These are phyloP conservation scores for Pythium myriotylum DNA, from an alignment of 352 stramenopile genomes.

Conservation along the genomic window DNA sequence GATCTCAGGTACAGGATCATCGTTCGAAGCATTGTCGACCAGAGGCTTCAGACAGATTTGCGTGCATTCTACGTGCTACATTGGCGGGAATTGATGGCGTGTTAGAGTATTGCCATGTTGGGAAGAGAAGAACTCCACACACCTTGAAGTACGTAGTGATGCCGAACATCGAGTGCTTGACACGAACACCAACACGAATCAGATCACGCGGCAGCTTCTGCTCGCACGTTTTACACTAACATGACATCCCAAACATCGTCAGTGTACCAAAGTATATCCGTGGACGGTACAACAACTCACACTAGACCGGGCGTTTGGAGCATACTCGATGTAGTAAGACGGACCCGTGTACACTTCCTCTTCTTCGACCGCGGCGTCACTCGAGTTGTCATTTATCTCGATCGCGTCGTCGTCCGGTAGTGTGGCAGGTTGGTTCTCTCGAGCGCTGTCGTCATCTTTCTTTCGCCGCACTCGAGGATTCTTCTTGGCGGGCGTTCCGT, in stretches of 20 bases:
- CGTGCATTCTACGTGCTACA: conserved; percentile 47
- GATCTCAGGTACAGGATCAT: background rate
- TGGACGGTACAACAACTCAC: too few species aligned
- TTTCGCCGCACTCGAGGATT: conserved; percentile 3
- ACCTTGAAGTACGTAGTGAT: conserved; percentile 85
- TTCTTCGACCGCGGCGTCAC: conserved; percentile 37
- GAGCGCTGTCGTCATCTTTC: conserved; percentile 29
- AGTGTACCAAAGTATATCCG: too few species aligned
- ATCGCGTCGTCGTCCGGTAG: conserved; percentile 4
- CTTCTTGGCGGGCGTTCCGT: conserved; percentile 5
- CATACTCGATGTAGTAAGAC: conserved; percentile 73
- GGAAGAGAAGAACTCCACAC: background rate
- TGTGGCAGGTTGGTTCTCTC: conserved; percentile 18
- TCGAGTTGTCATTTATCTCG: conserved; percentile 20
- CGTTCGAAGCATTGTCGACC: background rate
- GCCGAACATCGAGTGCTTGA: conserved; percentile 83
- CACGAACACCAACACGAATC: conserved; percentile 57
- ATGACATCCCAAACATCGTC: conserved; percentile 8
- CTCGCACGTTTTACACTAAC: conserved; percentile 81
- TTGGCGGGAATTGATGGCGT: too few species aligned
- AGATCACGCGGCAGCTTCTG: conserved; percentile 46
- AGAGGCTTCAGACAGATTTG: conserved; percentile 38
- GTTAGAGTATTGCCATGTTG: too few species aligned
- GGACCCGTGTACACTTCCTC: conserved; percentile 52
- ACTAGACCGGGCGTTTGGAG: conserved; percentile 55